These are phyloP conservation scores for Epichloe bromicola DNA, from an alignment of 2,329 filamentous ascomycete genomes.

Conservation along the genomic window DNA sequence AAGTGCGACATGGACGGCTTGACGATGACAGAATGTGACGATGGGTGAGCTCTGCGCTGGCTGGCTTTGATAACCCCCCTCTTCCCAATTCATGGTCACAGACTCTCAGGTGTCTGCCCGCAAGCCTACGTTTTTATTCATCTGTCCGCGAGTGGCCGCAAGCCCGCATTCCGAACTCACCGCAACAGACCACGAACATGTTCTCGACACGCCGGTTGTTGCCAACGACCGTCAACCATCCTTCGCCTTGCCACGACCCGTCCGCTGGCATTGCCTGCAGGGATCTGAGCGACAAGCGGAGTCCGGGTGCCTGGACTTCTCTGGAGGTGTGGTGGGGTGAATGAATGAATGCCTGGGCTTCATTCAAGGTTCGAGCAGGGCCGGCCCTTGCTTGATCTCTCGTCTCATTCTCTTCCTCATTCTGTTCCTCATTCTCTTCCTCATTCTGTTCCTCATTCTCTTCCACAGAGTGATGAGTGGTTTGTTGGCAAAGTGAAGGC, in stretches of 20 bases:
- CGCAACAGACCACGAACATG: background rate
- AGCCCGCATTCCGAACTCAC: slow-evolving; percentile 1
- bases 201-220: background rate
- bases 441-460: background rate
- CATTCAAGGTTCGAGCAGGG: background rate
- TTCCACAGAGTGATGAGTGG: background rate
- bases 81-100: background rate
- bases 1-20: background rate
- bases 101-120: background rate
- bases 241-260: slow-evolving; percentile 6
- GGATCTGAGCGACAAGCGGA: slow-evolving; percentile 11
- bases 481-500: background rate
- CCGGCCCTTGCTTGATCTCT: background rate
- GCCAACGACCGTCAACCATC: background rate
- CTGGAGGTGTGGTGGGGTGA: slow-evolving; percentile 3
- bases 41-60: background rate
- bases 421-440: background rate
- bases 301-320: background rate
- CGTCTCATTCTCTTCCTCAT: background rate
- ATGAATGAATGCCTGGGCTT: slow-evolving; percentile 6
- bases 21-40: background rate
- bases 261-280: slow-evolving; percentile 10
- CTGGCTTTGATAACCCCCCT: too few relatives aligned
- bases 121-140: background rate
- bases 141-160: slow-evolving; percentile 1